Conservation (phyloP, 495 filamentous ascomycete genomes). For the Aspergillus panamensis region DNA sequence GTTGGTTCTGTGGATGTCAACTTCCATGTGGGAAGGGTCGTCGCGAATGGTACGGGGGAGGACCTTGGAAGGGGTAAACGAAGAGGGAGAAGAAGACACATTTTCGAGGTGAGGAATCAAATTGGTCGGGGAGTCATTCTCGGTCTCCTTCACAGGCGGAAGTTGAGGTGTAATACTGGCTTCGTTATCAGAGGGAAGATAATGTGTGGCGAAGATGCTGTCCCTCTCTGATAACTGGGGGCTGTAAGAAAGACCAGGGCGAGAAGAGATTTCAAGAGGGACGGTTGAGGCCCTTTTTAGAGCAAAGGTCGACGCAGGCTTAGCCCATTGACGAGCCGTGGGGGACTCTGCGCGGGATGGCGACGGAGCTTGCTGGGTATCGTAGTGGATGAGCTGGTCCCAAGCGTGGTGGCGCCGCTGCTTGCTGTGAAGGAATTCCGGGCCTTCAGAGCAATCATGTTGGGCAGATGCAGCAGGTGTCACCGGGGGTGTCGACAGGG, state of each 20-base stretch:
- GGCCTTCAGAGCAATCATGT: slow-evolving; percentile 44
- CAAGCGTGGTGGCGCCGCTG: slow-evolving; percentile 43
- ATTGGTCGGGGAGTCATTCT: slow-evolving; percentile 32
- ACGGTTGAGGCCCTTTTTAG: slow-evolving; percentile 38
- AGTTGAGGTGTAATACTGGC: slow-evolving; percentile 47
- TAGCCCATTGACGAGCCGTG: slow-evolving; percentile 37
- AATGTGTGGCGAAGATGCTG: slow-evolving; percentile 62
- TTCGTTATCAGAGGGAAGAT: slow-evolving; percentile 48
- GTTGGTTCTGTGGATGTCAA: slow-evolving; percentile 42
- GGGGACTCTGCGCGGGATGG: slow-evolving; percentile 44
- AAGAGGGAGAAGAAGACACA: slow-evolving; percentile 30
- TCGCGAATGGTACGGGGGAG: slow-evolving; percentile 32
- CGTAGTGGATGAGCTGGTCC: slow-evolving; percentile 35
- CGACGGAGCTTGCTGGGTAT: slow-evolving; percentile 31
- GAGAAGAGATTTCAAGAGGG: slow-evolving; percentile 29
- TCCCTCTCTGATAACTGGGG: slow-evolving; percentile 60
- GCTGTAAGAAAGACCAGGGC: slow-evolving; percentile 29
- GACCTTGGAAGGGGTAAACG: slow-evolving; percentile 37
- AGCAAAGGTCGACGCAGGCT: slow-evolving; percentile 29
- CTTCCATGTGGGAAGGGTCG: slow-evolving; percentile 43
- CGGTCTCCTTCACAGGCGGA: slow-evolving; percentile 34
- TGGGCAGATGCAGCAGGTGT: slow-evolving; percentile 47
- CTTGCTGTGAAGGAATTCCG: slow-evolving; percentile 34
- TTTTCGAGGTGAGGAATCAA: slow-evolving; percentile 32
- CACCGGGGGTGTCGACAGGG: slow-evolving; percentile 48